Evolutionary conservation across 176 grass and related monocot species (phyloP), one percentile per base, ranked within the genome.

Genomic region (Oryza rufipogon): DNA sequence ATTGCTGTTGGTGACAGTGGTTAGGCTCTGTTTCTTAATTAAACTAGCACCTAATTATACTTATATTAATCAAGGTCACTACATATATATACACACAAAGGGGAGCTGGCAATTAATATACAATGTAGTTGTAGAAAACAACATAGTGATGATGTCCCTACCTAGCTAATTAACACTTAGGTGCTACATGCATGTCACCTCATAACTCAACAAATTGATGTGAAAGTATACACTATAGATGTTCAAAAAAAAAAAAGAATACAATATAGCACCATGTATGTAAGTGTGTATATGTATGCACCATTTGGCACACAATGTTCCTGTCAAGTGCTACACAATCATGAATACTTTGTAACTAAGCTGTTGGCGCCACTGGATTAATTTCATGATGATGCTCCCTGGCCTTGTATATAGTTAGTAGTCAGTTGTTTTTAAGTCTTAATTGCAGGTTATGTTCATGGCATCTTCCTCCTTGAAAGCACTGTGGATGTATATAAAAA

Each of bases 201-300:
- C 84, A 66, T 73, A 10, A 84, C 34, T 79, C 75, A 30, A 23
- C 44, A 83, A 65, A 83, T 17, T 34, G 56, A 71, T 77, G 44
- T 16, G 67, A 2, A 52, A 66, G 33, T 68, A 61, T 64, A 73
- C 15, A 26, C 48, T 58, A 58, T 28, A 28, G 28, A 28, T 28
- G 28, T 28, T 28, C 25, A 25, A 28, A 28, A 28, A 28, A 28
- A 28, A 28, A 28, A 3, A 51, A 66, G 32, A 58, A 60, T 64
- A 73, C 15, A 26, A 4, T 58, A 58, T 58, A 58, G 17, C 54
- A n/a, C 54, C 52, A 20, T 56, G 5, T 56, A 56, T 56, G 52
- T 56, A 20, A 0, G 9, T 56, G 56, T 47, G 49, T 60, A 45
- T 14, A 15, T 22, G 11, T 15, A 26, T 12, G 42, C 23, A 26